These are phyloP conservation scores for Elaeagnus macrophylla DNA, from an alignment of 306 rosid genomes.

Conservation along the genomic window DNA sequence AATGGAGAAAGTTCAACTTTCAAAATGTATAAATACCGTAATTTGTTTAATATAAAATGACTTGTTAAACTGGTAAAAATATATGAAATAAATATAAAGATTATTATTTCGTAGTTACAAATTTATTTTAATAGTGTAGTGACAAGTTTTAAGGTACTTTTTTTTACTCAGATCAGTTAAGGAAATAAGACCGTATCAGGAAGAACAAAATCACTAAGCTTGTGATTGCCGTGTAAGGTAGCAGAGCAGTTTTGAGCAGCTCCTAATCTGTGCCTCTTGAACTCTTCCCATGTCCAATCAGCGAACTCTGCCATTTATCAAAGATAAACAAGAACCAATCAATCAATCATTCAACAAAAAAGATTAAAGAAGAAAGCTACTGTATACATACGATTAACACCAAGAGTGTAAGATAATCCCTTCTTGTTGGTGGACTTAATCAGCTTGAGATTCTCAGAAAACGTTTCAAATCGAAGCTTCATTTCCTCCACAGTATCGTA, in stretches of 20 bases:
- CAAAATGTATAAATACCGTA: too few species aligned
- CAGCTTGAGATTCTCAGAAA: conserved; percentile 47
- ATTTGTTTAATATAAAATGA: too few species aligned
- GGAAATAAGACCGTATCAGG: conserved; percentile 38
- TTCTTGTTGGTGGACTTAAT: conserved; percentile 62
- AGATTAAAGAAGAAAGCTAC: background rate
- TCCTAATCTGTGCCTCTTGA: conserved; percentile 54
- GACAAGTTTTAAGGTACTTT: too few species aligned
- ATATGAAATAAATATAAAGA: too few species aligned
- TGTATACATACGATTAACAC: conserved; percentile 52
- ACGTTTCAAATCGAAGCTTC: conserved; percentile 52
- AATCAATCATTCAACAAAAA: background rate
- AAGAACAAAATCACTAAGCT: conserved; percentile 41
- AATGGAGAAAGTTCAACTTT: too few species aligned
- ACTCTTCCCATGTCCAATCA: conserved; percentile 97
- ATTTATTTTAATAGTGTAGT: too few species aligned
- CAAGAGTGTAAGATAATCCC: conserved; percentile 55
- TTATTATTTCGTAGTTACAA: too few species aligned
- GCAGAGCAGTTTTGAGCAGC: conserved; percentile 99
- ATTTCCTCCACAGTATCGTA: conserved; percentile 64
- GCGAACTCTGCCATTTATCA: conserved; percentile 46
- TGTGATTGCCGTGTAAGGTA: conserved; percentile 62
- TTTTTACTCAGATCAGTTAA: too few species aligned
- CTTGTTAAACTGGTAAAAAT: too few species aligned
- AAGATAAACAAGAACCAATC: background rate